A percentile compares a stretch with the other conserved stretches of the same genome.
phyloP scores from a whole-genome alignment of 352 stramenopile genomes.

The Globisporangium emineosum region DNA sequence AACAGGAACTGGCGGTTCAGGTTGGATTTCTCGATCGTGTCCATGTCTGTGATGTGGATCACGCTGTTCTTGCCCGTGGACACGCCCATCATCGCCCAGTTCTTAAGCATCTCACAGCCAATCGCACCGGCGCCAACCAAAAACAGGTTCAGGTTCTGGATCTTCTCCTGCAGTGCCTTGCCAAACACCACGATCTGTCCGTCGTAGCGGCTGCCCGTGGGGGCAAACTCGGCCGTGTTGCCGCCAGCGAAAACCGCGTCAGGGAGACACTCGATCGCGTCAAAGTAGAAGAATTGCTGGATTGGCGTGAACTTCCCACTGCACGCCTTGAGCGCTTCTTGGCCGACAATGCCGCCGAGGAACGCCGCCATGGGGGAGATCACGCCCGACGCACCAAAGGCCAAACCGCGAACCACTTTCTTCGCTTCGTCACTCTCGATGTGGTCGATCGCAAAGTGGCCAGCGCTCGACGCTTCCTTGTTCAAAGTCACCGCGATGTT shows the following conservation, averaged over 20 bases:
- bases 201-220: conserved; percentile 89
- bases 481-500: conserved; percentile 72
- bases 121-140: conserved; percentile 98
- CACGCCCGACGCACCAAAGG: conserved; percentile 87
- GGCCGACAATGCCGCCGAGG: conserved; percentile 96
- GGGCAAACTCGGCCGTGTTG: conserved; percentile 51
- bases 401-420: conserved; percentile 74
- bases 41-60: conserved; percentile 99
- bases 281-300: conserved; percentile 99
- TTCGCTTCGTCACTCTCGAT: conserved; percentile 65
- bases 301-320: conserved; percentile 99
- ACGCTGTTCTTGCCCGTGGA: conserved; percentile 77
- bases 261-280: conserved; percentile 96
- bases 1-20: conserved; percentile 99
- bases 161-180: conserved; percentile 65
- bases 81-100: conserved; percentile 99
- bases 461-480: conserved; percentile 61
- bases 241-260: conserved; percentile 54
- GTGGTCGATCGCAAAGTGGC: conserved; percentile 59
- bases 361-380: conserved; percentile 96
- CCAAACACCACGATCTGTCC: conserved; percentile 92
- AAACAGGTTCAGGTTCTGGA: conserved; percentile 93
- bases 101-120: conserved; percentile 99
- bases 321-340: conserved; percentile 98
- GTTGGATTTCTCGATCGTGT: conserved; percentile 99